A percentile compares a stretch with the other conserved stretches of the same genome.
Conservation (phyloP, 2,329 filamentous ascomycete species). For the Trichophyton simii region DNA sequence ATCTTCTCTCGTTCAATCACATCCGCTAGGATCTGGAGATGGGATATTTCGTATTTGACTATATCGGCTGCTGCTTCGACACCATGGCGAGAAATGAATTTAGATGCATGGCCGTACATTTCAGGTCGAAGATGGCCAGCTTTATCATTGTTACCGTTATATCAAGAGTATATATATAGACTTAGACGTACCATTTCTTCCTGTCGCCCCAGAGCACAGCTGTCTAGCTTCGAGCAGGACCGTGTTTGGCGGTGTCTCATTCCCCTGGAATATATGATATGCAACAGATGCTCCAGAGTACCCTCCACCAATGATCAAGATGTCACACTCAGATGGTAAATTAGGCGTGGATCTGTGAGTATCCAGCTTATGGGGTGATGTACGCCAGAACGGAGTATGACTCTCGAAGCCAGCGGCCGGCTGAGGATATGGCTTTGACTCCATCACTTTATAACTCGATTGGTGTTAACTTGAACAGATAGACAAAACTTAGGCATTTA, state of each 20-base stretch:
- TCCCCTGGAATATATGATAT: constrained; percentile 29
- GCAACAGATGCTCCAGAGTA: constrained; percentile 35
- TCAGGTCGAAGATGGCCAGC: constrained; percentile 34
- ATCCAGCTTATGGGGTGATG: constrained; percentile 29
- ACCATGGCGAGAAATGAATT: constrained; percentile 22
- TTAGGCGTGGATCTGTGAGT: constrained; percentile 28
- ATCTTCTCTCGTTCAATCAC: constrained; percentile 31
- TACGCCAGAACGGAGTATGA: constrained; percentile 30
- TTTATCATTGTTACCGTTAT: constrained; percentile 6
- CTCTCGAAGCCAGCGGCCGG: not conserved
- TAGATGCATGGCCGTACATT: constrained; percentile 27
- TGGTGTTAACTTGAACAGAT: no score
- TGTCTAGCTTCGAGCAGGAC: constrained; percentile 30
- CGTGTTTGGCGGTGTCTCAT: constrained; percentile 20
- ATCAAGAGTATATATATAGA: no score
- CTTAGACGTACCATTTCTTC: constrained; percentile 28
- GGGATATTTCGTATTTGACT: constrained; percentile 29
- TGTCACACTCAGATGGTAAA: constrained; percentile 32
- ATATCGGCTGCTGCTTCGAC: constrained; percentile 27
- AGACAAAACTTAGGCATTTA: no score
- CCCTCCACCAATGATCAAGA: constrained; percentile 39
- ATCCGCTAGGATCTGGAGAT: constrained; percentile 29
- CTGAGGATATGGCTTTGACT: not conserved
- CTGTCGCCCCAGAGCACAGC: constrained; percentile 35
- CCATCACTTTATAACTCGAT: not conserved